Conservation (phyloP, 83 land plant species). For the Picea abies region DNA sequence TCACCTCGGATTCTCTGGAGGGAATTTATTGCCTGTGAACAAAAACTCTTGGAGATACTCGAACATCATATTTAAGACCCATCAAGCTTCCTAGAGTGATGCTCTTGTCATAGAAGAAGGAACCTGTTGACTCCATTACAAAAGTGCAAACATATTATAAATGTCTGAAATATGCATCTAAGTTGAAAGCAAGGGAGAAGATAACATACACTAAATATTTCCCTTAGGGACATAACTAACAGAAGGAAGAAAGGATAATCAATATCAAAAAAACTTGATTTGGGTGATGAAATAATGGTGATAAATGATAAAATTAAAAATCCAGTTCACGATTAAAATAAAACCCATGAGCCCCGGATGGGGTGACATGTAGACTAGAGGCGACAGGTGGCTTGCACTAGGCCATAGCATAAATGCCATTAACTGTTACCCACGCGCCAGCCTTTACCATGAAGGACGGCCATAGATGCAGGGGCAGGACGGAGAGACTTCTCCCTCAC, state of each 20-base stretch:
- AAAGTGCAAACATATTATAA: neutral
- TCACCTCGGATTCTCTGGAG: neutral
- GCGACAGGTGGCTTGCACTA: too few relatives aligned
- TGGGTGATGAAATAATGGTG: neutral
- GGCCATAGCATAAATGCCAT: too few relatives aligned
- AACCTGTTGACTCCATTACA: conserved; percentile 6
- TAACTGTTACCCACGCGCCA: too few relatives aligned
- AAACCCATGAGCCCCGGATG: too few relatives aligned
- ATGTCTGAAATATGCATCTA: neutral
- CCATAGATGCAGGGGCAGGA: too few relatives aligned
- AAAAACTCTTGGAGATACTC: conserved; percentile 9
- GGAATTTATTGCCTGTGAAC: conserved; percentile 6
- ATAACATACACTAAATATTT: neutral
- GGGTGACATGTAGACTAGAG: too few relatives aligned
- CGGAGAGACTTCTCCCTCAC: too few relatives aligned
- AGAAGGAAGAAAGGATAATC: neutral
- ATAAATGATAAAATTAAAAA: too few relatives aligned
- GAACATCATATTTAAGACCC: conserved; percentile 10
- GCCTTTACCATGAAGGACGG: too few relatives aligned
- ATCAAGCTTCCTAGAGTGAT: conserved; percentile 17
- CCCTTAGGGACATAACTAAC: neutral
- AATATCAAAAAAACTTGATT: neutral
- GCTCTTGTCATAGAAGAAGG: conserved; percentile 18
- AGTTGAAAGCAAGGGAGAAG: neutral
- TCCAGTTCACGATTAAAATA: too few relatives aligned